phyloP scores from a whole-genome alignment of 1,284 basidiomycete species.

The Puccinia hordei region DNA sequence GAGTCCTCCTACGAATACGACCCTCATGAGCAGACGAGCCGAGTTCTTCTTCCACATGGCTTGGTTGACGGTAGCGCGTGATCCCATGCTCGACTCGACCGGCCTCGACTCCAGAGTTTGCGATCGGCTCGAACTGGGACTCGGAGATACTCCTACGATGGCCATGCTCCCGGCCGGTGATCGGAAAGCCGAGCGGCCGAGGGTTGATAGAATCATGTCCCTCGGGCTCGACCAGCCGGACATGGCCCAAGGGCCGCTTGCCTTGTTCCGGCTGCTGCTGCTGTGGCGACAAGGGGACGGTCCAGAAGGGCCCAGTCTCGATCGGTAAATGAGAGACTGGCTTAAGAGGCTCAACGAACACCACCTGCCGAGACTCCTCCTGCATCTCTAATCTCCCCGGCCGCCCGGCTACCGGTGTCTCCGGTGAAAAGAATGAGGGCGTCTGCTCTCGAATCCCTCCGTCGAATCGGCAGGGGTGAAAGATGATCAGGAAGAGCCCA shows the following conservation, averaged over 20 bases:
- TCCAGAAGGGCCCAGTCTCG: constrained; percentile 4
- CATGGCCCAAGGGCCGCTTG: not conserved
- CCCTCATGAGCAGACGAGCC: not conserved
- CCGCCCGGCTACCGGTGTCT: not conserved
- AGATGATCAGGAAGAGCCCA: not conserved
- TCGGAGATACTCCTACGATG: not conserved
- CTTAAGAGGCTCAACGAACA: not conserved
- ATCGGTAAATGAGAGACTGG: not conserved
- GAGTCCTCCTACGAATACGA: not conserved
- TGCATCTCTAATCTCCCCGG: not conserved
- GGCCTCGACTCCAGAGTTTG: too few relatives aligned
- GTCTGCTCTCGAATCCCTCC: not conserved
- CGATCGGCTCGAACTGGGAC: too few relatives aligned
- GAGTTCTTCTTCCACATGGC: not conserved
- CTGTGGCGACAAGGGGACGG: not conserved
- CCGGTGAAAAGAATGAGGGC: not conserved
- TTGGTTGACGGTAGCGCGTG: not conserved
- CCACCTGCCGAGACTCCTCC: not conserved
- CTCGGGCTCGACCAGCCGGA: not conserved
- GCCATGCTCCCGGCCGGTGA: too few relatives aligned
- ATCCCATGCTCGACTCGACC: not conserved
- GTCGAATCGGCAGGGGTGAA: constrained; percentile 30
- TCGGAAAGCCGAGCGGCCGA: not conserved
- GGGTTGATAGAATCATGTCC: not conserved
- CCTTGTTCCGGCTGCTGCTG: not conserved